phyloP scores from a whole-genome alignment of 2,329 filamentous ascomycete genomes.

The Aspergillus bombycis region DNA sequence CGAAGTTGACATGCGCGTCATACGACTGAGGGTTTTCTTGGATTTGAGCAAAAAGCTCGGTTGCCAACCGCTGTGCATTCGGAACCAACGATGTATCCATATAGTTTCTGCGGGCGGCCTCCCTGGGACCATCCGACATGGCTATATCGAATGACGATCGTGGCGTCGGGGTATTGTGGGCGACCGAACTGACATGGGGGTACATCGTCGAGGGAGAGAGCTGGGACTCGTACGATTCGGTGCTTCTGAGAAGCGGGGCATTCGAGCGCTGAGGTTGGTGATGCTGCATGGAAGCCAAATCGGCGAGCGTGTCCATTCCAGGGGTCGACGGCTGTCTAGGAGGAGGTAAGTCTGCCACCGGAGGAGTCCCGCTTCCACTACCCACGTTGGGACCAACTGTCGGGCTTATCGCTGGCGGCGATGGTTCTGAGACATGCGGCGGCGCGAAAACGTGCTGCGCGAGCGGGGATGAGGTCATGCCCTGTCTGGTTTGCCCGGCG shows the following conservation, averaged over 20 bases:
- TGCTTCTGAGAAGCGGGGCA: constrained; percentile 40
- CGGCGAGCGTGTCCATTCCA: constrained; percentile 54
- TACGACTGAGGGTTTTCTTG: constrained; percentile 52
- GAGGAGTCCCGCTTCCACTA: constrained; percentile 39
- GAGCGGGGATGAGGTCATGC: constrained; percentile 46
- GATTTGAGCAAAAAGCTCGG: constrained; percentile 45
- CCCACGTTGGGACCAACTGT: constrained; percentile 28
- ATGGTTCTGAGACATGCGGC: constrained; percentile 40
- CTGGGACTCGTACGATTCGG: constrained; percentile 48
- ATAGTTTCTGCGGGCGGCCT: constrained; percentile 45
- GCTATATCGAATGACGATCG: constrained; percentile 49
- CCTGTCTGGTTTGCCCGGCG: constrained; percentile 35
- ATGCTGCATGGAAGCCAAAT: constrained; percentile 52
- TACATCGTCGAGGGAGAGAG: constrained; percentile 47
- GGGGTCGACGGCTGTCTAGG: constrained; percentile 47
- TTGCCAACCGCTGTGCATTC: constrained; percentile 45
- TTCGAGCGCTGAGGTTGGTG: constrained; percentile 47
- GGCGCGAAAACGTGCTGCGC: constrained; percentile 47
- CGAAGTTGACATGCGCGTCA: constrained; percentile 51
- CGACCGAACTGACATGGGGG: constrained; percentile 41
- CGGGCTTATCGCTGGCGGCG: constrained; percentile 41
- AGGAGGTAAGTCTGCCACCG: constrained; percentile 36
- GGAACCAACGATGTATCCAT: constrained; percentile 45
- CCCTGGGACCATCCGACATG: constrained; percentile 47
- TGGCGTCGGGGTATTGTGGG: constrained; percentile 43